Percentiles rank a stretch among this genome's conserved stretches.
These are phyloP conservation scores for Cercospora zeae-maydis DNA, from an alignment of 2,329 filamentous ascomycete species.

Conservation along the genomic window DNA sequence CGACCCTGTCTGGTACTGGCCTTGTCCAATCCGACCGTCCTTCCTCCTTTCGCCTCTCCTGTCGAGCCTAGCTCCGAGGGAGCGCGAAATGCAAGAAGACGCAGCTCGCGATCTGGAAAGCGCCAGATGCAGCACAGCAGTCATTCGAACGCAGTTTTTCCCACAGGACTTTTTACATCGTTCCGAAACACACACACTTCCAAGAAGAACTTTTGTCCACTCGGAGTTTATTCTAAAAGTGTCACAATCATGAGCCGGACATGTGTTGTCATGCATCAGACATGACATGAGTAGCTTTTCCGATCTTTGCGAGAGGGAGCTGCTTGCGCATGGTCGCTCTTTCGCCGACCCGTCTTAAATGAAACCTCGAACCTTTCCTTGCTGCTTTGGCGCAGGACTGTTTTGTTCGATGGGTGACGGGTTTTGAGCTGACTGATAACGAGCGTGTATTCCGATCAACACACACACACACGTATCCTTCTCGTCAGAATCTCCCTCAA, in stretches of 20 bases:
- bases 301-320: constrained; percentile 34
- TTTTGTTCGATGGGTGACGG: constrained; percentile 13
- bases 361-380: constrained; percentile 26
- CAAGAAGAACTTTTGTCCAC: background rate
- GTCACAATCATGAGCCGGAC: constrained; percentile 32
- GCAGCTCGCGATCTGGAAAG: constrained; percentile 29
- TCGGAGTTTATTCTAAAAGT: background rate
- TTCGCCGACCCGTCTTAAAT: constrained; percentile 26
- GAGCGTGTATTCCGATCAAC: constrained; percentile 24
- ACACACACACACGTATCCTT: no score
- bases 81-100: constrained; percentile 21
- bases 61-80: constrained; percentile 33
- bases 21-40: constrained; percentile 20
- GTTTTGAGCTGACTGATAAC: constrained; percentile 28
- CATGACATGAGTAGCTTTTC: constrained; percentile 35
- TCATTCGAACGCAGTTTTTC: background rate
- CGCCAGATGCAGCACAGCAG: constrained; percentile 28
- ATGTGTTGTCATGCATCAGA: constrained; percentile 33
- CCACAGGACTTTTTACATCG: background rate
- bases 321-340: constrained; percentile 37
- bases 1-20: background rate
- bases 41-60: constrained; percentile 30
- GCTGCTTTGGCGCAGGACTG: constrained; percentile 24
- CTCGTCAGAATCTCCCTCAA: no score
- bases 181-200: background rate